Evolutionary conservation across 345 rosid species (phyloP), one percentile per base, ranked within the genome.

Genomic region (Noccaea bulbosa): DNA sequence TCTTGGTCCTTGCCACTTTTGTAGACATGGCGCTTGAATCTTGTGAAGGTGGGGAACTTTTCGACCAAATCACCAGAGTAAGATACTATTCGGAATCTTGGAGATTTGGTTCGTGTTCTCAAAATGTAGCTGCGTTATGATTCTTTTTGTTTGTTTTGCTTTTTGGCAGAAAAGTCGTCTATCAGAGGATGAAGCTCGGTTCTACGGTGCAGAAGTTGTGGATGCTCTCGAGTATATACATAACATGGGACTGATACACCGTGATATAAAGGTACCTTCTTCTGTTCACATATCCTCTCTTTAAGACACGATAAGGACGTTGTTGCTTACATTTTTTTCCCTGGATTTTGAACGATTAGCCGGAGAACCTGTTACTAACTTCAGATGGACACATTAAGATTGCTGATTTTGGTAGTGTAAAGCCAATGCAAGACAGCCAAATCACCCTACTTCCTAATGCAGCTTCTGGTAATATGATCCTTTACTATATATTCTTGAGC

Each of bases 11-110:
- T 70, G 4, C 4, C 64, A 6, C 59, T 27, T 76, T 79, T 80
- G 74, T 72, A 94, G 99, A 89, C 59, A 91, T 94, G 99, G 99
- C 98, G 32, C 98, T 91, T 57, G 99, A 94, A 79, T 91, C 99
- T 54, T 91, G 99, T 24, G 96, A 94, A 81, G 99, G 96, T 22
- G 99, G 99, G 55, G 99, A 91, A 70, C 95, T 89, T 79, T 94
- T 94, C 61, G 98, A 94, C 81, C 99, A 94, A 83, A 89, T 94
- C 78, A 91, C 96, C 40, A 81, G 97, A 79, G 99, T 91, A 87
- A 84, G 93, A n/a, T 55, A 66, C 43, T 50, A 43, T 22, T 52
- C 30, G 47, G 22, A 52, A 39, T 69, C 65, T 50, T 0, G 0
- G 35, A 54, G 50, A 53, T 38, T 55, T 55, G 40, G 6, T 54